Evolutionary conservation across 768 basidiomycete genomes (phyloP).

Genomic region (Suillus alpinus): DNA sequence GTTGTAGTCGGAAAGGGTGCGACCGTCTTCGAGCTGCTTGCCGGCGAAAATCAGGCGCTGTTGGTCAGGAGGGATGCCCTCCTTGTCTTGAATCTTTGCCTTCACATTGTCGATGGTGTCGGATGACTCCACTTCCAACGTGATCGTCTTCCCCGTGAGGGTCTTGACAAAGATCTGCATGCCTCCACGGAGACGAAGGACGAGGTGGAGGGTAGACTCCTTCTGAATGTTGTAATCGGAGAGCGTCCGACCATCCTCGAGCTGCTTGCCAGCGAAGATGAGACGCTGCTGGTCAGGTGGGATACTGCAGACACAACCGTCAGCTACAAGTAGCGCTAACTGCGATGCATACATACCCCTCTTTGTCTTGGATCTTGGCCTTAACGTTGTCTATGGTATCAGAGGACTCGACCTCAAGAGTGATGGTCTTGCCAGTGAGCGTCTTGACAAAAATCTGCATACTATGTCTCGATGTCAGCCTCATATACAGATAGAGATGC

Average conservation of each 20-base stretch:
- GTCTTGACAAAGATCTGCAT: constrained; percentile 88
- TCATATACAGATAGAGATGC: not conserved
- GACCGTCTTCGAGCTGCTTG: constrained; percentile 89
- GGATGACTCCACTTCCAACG: constrained; percentile 86
- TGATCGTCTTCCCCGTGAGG: constrained; percentile 87
- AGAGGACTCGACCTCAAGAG: constrained; percentile 72
- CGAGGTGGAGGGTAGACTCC: constrained; percentile 93
- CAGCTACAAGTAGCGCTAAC: not conserved
- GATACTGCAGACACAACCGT: not conserved
- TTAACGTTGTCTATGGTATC: constrained; percentile 78
- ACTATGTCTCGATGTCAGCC: constrained; percentile 15
- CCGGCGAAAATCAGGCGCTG: constrained; percentile 91
- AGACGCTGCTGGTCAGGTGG: constrained; percentile 84
- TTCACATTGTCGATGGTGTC: constrained; percentile 89
- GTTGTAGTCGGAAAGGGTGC: constrained; percentile 88
- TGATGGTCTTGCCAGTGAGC: constrained; percentile 83
- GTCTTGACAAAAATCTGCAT: constrained; percentile 89
- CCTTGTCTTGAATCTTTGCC: constrained; percentile 93
- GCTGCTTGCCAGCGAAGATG: constrained; percentile 96
- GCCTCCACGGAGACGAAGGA: constrained; percentile 90
- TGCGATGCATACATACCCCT: constrained; percentile 50
- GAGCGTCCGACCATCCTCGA: constrained; percentile 93
- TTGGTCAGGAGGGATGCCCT: constrained; percentile 85
- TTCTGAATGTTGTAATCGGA: constrained; percentile 95
- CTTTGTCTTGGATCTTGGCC: constrained; percentile 90